Evolutionary conservation across 2,329 filamentous ascomycete genomes (phyloP), one percentile per base, ranked within the genome.

Genomic region (Penicillium paneum): DNA sequence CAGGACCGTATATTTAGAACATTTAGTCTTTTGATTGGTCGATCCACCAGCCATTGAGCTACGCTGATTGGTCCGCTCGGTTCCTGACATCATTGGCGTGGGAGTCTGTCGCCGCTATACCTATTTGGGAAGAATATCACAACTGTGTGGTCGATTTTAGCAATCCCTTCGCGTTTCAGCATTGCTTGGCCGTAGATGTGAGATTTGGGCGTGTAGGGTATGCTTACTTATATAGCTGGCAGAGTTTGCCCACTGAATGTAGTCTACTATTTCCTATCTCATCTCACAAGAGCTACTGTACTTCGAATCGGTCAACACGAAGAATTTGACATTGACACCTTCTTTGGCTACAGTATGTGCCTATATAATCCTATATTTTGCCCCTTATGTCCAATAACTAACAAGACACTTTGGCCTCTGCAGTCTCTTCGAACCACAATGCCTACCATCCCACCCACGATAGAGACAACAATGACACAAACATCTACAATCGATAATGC

Each of bases 61-160:
- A 19, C 24, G 48, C 38, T 55, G 29, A 52, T 64, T 63, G 58
- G 62, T 21, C 50, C 1, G 62, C 49, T 64, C 62, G 62, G 60
- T 51, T 63, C 53, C n/a, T 64, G 62, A 64, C 57, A 42, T 63
- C 62, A 64, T 49, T 24, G 40, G 41, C 17, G n/a, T 24, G 26
- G 39, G 32, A 40, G 7, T 31, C 12, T 32, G 41, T 28, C 38
- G 32, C 26, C 51, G 52, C 62, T 29, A 58, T 56, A 24, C 58
- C 60, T 32, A 48, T 58, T 57, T 26, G 54, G 58, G 50, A 53
- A 58, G 32, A 51, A 53, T 43, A 32, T 50, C 52, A 58, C 35
- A 51, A 43, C 45, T 58, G 29, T 52, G 36, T 41, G 42, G 53
- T 49, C 40, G 41, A 38, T 55, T 36, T 53, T 39, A 49, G 41